Evolutionary conservation across 306 rosid species (phyloP).

Genomic region (Quercus wislizeni): DNA sequence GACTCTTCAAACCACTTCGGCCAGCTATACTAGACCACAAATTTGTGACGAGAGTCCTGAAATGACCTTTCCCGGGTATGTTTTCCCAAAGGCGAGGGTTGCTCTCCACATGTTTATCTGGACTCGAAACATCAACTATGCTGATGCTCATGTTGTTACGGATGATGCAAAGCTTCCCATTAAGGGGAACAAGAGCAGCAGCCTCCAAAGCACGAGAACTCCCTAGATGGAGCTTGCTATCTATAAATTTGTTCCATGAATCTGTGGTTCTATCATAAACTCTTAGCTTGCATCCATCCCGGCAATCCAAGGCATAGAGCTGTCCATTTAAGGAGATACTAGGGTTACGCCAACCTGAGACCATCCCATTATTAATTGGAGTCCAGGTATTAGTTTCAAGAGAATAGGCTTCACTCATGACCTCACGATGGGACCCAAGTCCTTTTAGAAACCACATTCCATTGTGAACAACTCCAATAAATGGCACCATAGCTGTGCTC

Average conservation of each 20-base stretch:
- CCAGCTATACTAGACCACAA: constrained; percentile 91
- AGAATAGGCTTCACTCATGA: constrained; percentile 86
- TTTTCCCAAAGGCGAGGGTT: constrained; percentile 95
- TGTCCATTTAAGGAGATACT: constrained; percentile 85
- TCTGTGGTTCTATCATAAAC: constrained; percentile 76
- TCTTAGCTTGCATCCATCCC: constrained; percentile 91
- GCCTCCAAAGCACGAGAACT: constrained; percentile 88
- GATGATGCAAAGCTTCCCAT: constrained; percentile 92
- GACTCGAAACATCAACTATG: constrained; percentile 76
- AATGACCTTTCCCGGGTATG: constrained; percentile 86
- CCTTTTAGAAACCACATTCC: constrained; percentile 96
- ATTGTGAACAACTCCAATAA: constrained; percentile 90
- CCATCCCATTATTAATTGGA: constrained; percentile 80
- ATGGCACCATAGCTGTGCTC: constrained; percentile 97
- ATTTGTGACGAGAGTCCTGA: constrained; percentile 72
- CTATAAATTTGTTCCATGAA: constrained; percentile 94
- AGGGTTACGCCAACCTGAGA: constrained; percentile 92
- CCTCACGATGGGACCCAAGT: constrained; percentile 87
- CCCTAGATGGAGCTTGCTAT: constrained; percentile 94
- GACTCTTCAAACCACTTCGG: constrained; percentile 86
- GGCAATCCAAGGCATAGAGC: constrained; percentile 88
- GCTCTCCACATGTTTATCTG: constrained; percentile 66
- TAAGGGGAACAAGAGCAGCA: constrained; percentile 93
- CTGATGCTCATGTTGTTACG: constrained; percentile 99
- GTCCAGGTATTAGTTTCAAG: constrained; percentile 91